These are phyloP conservation scores for Pleodorina starrii DNA, from an alignment of 139 green algal genomes.

Conservation along the genomic window DNA sequence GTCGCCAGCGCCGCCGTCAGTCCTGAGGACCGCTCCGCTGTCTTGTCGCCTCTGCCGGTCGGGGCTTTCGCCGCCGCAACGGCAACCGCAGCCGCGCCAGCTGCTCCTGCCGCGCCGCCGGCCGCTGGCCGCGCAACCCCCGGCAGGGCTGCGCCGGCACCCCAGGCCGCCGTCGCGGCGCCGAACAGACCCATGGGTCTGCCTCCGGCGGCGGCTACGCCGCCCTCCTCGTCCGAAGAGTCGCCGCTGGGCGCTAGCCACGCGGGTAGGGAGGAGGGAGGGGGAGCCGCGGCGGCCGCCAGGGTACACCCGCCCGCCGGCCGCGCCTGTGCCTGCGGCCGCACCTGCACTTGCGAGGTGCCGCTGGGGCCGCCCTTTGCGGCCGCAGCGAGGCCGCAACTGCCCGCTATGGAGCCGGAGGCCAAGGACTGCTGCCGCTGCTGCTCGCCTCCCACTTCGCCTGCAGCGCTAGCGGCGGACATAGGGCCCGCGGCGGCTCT, in stretches of 20 bases:
- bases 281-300: neutral
- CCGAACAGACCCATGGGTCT: neutral
- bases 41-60: too few relatives aligned
- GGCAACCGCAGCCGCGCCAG: neutral
- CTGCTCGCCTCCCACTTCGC: neutral
- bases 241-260: conserved; percentile 31
- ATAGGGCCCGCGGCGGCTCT: neutral
- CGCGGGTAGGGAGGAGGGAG: neutral
- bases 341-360: neutral
- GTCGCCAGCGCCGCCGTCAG: too few relatives aligned
- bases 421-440: neutral
- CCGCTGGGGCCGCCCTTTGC: neutral
- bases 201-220: neutral
- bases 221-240: neutral
- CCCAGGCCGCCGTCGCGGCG: neutral
- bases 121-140: too few relatives aligned
- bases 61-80: too few relatives aligned
- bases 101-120: too few relatives aligned
- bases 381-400: neutral
- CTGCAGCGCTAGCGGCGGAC: neutral
- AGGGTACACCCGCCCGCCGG: neutral
- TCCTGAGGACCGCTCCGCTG: too few relatives aligned
- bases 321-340: neutral
- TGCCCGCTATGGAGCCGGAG: neutral
- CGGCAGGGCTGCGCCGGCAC: too few relatives aligned